Percentiles rank a stretch among this genome's conserved stretches.
These are phyloP conservation scores for sunflower (Helianthus annuus) DNA, from an alignment of 129 eudicot genomes.

Conservation along the genomic window DNA sequence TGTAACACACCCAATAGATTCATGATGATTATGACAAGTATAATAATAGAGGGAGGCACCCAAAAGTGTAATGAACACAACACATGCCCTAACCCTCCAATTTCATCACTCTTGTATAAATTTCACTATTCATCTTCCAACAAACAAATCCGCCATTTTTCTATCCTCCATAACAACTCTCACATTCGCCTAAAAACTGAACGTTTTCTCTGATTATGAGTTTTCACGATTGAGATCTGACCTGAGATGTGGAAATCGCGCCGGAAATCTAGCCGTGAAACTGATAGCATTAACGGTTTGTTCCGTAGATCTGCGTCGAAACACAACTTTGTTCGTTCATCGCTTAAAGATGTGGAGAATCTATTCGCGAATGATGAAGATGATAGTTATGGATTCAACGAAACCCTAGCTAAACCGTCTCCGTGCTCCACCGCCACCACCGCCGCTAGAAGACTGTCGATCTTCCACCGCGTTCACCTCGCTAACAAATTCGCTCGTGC, in stretches of 20 bases:
- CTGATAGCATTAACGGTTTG: constrained; percentile 4
- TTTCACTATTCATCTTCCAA: not conserved
- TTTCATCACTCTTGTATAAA: not conserved
- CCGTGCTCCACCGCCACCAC: constrained; percentile 16
- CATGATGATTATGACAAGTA: no score
- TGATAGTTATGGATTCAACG: not conserved
- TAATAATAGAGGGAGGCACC: no score
- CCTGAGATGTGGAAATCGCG: constrained; percentile 72
- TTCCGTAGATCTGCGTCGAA: constrained; percentile 35
- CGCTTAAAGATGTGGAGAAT: constrained; percentile 70
- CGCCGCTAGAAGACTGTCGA: constrained; percentile 28
- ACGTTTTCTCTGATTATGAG: not conserved
- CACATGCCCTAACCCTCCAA: no score
- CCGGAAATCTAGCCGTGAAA: constrained; percentile 36
- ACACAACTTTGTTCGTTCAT: constrained; percentile 45
- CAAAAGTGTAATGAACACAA: no score
- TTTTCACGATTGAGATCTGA: constrained; percentile 16
- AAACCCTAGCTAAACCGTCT: constrained; percentile 26
- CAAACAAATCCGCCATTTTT: not conserved
- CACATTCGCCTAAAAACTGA: not conserved
- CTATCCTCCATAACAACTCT: not conserved
- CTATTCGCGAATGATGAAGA: constrained; percentile 42
- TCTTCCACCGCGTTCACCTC: constrained; percentile 78
- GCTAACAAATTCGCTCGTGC: constrained; percentile 58
- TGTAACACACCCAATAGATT: no score